phyloP scores from a whole-genome alignment of 495 filamentous ascomycete genomes.

The Aspergillus bertholletiae region DNA sequence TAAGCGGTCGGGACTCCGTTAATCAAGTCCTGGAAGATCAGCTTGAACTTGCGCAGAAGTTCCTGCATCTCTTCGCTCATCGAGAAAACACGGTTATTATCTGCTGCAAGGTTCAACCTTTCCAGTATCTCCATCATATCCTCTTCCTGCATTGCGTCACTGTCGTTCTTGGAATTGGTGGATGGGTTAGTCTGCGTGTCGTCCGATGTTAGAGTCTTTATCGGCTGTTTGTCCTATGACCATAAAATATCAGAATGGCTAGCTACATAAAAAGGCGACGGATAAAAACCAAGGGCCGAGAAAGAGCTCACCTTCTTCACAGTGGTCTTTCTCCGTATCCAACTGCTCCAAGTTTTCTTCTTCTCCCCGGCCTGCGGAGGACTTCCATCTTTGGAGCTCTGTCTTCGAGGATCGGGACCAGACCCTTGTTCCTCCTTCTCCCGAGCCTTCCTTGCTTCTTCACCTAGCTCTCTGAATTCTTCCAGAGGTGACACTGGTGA shows the following conservation, averaged over 20 bases:
- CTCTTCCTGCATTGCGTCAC: constrained; percentile 57
- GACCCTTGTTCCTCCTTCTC: constrained; percentile 17
- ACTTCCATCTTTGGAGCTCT: constrained; percentile 16
- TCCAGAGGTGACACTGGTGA: constrained; percentile 38
- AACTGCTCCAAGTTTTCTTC: constrained; percentile 41
- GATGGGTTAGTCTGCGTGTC: constrained; percentile 14
- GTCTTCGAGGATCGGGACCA: constrained; percentile 4
- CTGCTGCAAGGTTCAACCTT: constrained; percentile 71
- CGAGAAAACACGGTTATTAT: constrained; percentile 78
- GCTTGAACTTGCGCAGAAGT: constrained; percentile 75
- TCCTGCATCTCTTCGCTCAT: constrained; percentile 76
- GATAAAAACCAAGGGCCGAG: background rate
- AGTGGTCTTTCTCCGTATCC: constrained; percentile 38
- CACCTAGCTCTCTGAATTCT: constrained; percentile 35
- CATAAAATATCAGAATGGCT: background rate
- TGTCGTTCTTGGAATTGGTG: constrained; percentile 16
- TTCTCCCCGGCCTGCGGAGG: constrained; percentile 29
- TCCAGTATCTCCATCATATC: constrained; percentile 77
- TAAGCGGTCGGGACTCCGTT: constrained; percentile 93
- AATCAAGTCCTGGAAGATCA: constrained; percentile 85
- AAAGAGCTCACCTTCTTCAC: constrained; percentile 35
- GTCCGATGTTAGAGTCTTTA: constrained; percentile 3
- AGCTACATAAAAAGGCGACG: background rate
- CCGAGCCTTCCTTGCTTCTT: constrained; percentile 27
- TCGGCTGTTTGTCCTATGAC: constrained; percentile 1